Evolutionary conservation across 257 asterid species (phyloP), one percentile per base, ranked within the genome.

Genomic region (Nyctanthes arbortristis): DNA sequence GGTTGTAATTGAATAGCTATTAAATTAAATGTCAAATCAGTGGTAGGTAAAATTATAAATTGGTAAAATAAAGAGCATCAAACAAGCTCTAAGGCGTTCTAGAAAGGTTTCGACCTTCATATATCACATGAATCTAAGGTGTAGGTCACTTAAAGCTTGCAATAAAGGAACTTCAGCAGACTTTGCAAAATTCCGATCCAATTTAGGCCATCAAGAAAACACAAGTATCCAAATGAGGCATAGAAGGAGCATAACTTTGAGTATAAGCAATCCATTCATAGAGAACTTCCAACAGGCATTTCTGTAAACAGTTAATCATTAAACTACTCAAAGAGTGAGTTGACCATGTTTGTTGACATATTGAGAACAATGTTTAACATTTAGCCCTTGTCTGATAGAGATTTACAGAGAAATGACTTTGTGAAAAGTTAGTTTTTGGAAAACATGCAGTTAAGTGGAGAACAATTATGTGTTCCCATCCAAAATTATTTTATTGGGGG

Each of bases 101-200:
- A 27, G 36, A 54, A 66, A n/a, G 57, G 22, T 64, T 36, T 12
- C 43, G 61, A 49, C 66, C 49, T 61, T 61, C 60, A 32, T 61
- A 63, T 22, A 22, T 14, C 47, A 58, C 57, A 62, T 14, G 29
- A 66, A 29, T 55, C 66, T 34, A 33, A n/a, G 7, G 6, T 52
- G 30, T 22, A 0, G 16, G 30, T 52, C 30, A 52, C 29, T 52
- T 22, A 52, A 52, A 52, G 30, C 18, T 61, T 61, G 33, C n/a
- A 33, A 33, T 16, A 45, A 9, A 33, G 47, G 66, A 61, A 18
- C 9, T 20, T 33, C 47, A 5, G 28, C 45, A 18, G 8, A 69
- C 29, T 39, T 68, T 65, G 39, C 45, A 37, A 52, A 63, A 65
- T 63, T 29, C 16, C n/a, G 20, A 67, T 62, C 52, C 37, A 40